These are phyloP conservation scores for Coniophora puteana DNA, from an alignment of 1,284 basidiomycete species.

Conservation along the genomic window DNA sequence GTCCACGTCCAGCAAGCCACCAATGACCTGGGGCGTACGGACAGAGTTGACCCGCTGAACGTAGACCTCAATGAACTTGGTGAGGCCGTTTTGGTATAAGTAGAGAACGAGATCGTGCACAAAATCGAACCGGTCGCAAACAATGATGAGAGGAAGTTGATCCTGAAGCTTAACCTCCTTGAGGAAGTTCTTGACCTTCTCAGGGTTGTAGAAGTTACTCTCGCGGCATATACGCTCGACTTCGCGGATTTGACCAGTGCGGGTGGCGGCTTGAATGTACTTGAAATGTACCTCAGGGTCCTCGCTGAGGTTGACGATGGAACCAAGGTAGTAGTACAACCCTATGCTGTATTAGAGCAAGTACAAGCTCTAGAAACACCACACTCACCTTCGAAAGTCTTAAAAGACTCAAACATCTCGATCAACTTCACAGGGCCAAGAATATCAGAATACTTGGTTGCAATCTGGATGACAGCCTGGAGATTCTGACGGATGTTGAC, in stretches of 20 bases:
- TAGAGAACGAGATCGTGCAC: slow-evolving; percentile 99
- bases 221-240: slow-evolving; percentile 99
- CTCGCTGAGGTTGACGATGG: slow-evolving; percentile 94
- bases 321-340: slow-evolving; percentile 97
- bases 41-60: slow-evolving; percentile 98
- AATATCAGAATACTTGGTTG: slow-evolving; percentile 98
- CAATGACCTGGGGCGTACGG: slow-evolving; percentile 97
- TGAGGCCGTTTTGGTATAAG: slow-evolving; percentile 96
- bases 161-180: slow-evolving; percentile 97
- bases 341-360: slow-evolving; percentile 46
- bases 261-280: slow-evolving; percentile 98
- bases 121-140: slow-evolving; percentile 99
- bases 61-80: slow-evolving; percentile 98
- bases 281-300: slow-evolving; percentile 99
- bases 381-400: slow-evolving; percentile 84
- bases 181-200: slow-evolving; percentile 99
- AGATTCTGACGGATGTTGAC: slow-evolving; percentile 98
- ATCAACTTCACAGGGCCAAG: slow-evolving; percentile 97
- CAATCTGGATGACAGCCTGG: slow-evolving; percentile 96
- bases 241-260: slow-evolving; percentile 97
- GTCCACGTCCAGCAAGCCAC: slow-evolving; percentile 96
- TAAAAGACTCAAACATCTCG: slow-evolving; percentile 98
- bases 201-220: slow-evolving; percentile 96
- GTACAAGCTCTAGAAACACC: neutral
- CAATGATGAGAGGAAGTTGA: slow-evolving; percentile 98